Percentiles rank a stretch among this genome's conserved stretches.
These are phyloP conservation scores for Cutaneotrichosporon sp. DNA, from an alignment of 1,284 basidiomycete species.

Conservation along the genomic window DNA sequence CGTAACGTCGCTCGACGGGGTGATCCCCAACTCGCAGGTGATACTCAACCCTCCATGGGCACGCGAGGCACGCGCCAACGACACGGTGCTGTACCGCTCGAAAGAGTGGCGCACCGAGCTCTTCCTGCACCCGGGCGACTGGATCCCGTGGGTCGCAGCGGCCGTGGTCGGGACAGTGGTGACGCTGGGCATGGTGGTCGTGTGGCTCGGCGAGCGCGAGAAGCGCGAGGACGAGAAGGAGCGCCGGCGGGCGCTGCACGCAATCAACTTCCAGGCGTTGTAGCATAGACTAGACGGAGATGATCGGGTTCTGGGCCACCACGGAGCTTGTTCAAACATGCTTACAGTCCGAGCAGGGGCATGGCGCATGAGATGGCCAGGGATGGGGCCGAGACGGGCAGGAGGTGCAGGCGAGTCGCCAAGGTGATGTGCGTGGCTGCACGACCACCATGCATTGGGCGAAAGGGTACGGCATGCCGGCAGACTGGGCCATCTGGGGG, in stretches of 20 bases:
- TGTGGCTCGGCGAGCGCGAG: slow-evolving; percentile 86
- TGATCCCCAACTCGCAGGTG: slow-evolving; percentile 96
- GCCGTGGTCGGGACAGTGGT: slow-evolving; percentile 75
- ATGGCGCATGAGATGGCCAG: not conserved
- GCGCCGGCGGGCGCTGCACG: slow-evolving; percentile 78
- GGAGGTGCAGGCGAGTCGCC: not conserved
- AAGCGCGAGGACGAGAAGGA: slow-evolving; percentile 95
- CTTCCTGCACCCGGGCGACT: slow-evolving; percentile 90
- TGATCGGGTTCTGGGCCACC: not conserved
- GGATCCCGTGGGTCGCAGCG: slow-evolving; percentile 95
- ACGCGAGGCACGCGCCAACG: slow-evolving; percentile 1
- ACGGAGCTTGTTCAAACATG: not conserved
- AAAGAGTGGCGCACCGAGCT: slow-evolving; percentile 82
- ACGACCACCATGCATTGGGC: no score
- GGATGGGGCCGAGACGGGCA: not conserved
- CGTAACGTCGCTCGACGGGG: slow-evolving; percentile 83
- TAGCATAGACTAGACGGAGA: slow-evolving; percentile 44
- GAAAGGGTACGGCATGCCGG: no score
- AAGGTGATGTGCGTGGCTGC: not conserved
- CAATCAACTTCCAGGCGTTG: slow-evolving; percentile 95
- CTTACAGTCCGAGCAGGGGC: not conserved
- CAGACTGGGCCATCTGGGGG: no score
- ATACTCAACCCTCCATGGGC: slow-evolving; percentile 78
- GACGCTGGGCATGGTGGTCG: slow-evolving; percentile 76
- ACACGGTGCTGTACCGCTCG: slow-evolving; percentile 31